Evolutionary conservation across 257 asterid genomes (phyloP).

Genomic region (Gardenia jasminoides): DNA sequence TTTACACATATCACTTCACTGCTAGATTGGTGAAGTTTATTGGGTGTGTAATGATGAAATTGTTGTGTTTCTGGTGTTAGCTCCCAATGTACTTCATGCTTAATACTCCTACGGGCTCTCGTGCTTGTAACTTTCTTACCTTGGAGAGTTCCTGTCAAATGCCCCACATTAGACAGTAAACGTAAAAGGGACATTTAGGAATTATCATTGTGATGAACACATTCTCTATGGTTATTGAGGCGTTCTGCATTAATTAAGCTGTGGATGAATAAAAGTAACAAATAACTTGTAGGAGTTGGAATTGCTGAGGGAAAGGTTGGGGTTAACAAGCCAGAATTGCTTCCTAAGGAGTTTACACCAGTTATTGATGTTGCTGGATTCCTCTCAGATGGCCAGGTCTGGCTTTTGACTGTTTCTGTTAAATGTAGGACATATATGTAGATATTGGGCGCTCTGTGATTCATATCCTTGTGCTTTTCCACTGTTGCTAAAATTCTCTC

Average conservation of each 20-base stretch:
- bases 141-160: neutral
- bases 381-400: constrained; percentile 94
- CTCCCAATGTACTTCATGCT: neutral
- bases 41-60: neutral
- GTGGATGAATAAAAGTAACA: neutral
- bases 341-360: constrained; percentile 64
- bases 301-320: constrained; percentile 70
- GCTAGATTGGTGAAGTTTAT: neutral
- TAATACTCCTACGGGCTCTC: neutral
- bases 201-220: neutral
- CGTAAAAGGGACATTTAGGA: neutral
- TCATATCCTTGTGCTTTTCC: neutral
- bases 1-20: neutral
- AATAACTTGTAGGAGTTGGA: constrained; percentile 54
- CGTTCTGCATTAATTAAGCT: neutral
- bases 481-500: neutral
- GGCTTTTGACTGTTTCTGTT: constrained; percentile 5
- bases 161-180: neutral
- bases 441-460: neutral
- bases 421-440: neutral
- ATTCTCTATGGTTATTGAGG: neutral
- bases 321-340: constrained; percentile 90
- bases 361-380: constrained; percentile 96
- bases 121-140: neutral
- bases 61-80: neutral